A percentile compares a stretch with the other conserved stretches of the same genome.
Conservation (phyloP, 441 rosid genomes). For the Euphorbia schlechtendalii region DNA sequence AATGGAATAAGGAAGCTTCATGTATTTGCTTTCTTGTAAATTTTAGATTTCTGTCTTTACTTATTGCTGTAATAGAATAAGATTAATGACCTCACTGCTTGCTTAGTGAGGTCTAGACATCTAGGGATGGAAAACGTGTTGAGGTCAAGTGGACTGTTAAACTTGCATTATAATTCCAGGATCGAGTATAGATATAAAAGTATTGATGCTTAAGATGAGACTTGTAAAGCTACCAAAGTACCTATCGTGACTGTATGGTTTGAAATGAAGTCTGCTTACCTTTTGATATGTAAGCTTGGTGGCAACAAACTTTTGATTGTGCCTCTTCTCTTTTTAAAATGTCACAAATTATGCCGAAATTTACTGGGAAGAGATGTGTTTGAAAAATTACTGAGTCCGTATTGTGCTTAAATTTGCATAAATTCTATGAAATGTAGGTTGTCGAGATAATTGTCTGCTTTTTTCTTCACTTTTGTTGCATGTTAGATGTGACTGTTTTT, state of each 20-base stretch:
- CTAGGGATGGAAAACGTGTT: neutral
- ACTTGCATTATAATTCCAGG: too few relatives aligned
- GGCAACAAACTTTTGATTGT: too few relatives aligned
- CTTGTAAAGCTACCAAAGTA: too few relatives aligned
- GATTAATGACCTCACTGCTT: neutral
- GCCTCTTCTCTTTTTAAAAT: too few relatives aligned
- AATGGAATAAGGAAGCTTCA: neutral
- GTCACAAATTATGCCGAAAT: too few relatives aligned
- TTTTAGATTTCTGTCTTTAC: neutral
- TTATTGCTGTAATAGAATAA: neutral
- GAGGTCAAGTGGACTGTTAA: neutral
- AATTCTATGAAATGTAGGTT: neutral
- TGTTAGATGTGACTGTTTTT: neutral
- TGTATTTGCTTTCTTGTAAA: neutral
- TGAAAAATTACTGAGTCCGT: neutral
- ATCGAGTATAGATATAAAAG: too few relatives aligned
- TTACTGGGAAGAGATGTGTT: too few relatives aligned
- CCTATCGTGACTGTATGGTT: too few relatives aligned
- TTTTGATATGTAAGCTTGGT: too few relatives aligned
- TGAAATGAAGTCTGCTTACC: too few relatives aligned
- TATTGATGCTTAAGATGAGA: too few relatives aligned
- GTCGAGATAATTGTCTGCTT: neutral
- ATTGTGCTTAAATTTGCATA: neutral
- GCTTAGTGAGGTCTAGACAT: neutral
- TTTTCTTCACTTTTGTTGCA: neutral